These are phyloP conservation scores for Aspergillus melleus DNA, from an alignment of 2,329 filamentous ascomycete genomes.

Conservation along the genomic window DNA sequence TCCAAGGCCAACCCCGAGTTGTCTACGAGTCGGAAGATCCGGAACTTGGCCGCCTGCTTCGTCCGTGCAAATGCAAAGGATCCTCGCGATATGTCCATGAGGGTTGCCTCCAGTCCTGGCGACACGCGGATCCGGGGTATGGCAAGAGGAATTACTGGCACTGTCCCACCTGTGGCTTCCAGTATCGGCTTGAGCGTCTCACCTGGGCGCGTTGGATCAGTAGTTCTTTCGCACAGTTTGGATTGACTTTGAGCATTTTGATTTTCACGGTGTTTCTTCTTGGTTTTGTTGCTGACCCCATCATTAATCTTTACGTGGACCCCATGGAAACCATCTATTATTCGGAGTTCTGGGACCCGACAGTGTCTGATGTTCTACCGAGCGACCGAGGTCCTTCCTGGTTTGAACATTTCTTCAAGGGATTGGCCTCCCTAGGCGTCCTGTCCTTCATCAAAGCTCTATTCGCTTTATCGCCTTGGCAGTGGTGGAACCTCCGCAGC, in stretches of 20 bases:
- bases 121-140: slow-evolving; percentile 68
- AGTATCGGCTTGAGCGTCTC: slow-evolving; percentile 76
- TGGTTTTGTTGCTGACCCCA: slow-evolving; percentile 89
- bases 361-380: slow-evolving; percentile 34
- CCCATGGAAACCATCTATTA: slow-evolving; percentile 65
- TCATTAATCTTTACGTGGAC: slow-evolving; percentile 85
- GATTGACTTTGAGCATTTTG: slow-evolving; percentile 71
- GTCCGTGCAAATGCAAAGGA: slow-evolving; percentile 91
- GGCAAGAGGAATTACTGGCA: slow-evolving; percentile 73
- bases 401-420: slow-evolving; percentile 83
- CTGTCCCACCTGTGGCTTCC: slow-evolving; percentile 84
- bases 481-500: slow-evolving; percentile 72
- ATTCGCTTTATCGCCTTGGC: slow-evolving; percentile 70
- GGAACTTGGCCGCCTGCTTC: slow-evolving; percentile 74
- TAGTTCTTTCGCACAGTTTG: slow-evolving; percentile 65
- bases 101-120: slow-evolving; percentile 81
- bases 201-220: slow-evolving; percentile 70
- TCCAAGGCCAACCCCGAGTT: slow-evolving; percentile 59
- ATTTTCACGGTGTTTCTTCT: slow-evolving; percentile 73
- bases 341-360: slow-evolving; percentile 41
- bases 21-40: slow-evolving; percentile 74
- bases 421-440: slow-evolving; percentile 83
- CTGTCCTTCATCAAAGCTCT: slow-evolving; percentile 82
- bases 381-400: slow-evolving; percentile 62
- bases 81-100: slow-evolving; percentile 94